Percentiles rank a stretch among this genome's conserved stretches.
phyloP scores from a whole-genome alignment of 805 yeast genomes.

The Saccharomyces paradoxus region DNA sequence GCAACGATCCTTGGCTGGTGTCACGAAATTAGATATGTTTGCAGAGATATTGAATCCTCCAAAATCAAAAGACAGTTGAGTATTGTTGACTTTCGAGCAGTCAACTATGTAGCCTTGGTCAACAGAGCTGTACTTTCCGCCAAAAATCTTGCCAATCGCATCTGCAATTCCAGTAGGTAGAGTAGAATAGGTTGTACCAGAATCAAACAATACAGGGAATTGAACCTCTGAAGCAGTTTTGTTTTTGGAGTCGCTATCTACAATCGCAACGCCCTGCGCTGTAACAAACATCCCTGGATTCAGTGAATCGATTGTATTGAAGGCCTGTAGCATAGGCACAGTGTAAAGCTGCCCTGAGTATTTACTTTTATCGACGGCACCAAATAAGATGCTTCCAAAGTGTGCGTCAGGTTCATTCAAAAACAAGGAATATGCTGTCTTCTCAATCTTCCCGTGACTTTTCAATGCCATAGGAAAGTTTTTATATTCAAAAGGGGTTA shows the following conservation, averaged over 20 bases:
- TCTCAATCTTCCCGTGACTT: constrained; percentile 35
- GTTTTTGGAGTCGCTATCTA: constrained; percentile 9
- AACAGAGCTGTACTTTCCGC: constrained; percentile 20
- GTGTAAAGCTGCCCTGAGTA: constrained; percentile 37
- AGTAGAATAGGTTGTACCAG: constrained; percentile 30
- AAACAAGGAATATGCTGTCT: constrained; percentile 40
- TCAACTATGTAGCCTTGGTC: not conserved
- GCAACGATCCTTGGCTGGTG: constrained; percentile 28
- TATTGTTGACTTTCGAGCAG: not conserved
- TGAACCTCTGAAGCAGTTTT: not conserved
- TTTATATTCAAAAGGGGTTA: constrained; percentile 11
- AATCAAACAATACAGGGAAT: constrained; percentile 31
- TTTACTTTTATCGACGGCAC: constrained; percentile 46
- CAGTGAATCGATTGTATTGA: not conserved
- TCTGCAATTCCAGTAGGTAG: constrained; percentile 30
- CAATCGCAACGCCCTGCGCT: constrained; percentile 6
- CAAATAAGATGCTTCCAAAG: constrained; percentile 36
- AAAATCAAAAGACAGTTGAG: constrained; percentile 17
- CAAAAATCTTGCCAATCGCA: constrained; percentile 29
- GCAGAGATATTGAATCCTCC: constrained; percentile 50
- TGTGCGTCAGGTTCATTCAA: constrained; percentile 26
- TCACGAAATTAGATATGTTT: constrained; percentile 34
- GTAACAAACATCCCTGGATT: constrained; percentile 10
- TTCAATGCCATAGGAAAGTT: constrained; percentile 30
- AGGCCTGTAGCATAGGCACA: constrained; percentile 21